phyloP scores from a whole-genome alignment of 306 rosid genomes.

The Dryas octopetala region DNA sequence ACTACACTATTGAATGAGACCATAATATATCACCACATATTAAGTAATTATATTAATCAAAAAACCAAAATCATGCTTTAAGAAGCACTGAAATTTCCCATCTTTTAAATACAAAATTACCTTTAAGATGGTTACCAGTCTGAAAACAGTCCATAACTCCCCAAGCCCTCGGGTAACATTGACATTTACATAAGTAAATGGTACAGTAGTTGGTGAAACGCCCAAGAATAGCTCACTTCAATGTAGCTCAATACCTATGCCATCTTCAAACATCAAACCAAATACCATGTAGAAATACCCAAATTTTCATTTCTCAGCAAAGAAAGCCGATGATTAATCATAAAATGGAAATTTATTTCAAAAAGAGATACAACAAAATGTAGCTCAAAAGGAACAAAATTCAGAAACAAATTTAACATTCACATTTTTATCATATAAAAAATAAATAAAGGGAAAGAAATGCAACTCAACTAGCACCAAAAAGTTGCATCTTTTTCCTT shows the following conservation, averaged over 20 bases:
- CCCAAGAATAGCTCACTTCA: slow-evolving; percentile 36
- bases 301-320: not conserved
- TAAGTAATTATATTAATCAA: not conserved
- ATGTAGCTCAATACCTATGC: slow-evolving; percentile 25
- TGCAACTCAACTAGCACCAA: not conserved
- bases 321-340: not conserved
- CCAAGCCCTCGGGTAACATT: slow-evolving; percentile 76
- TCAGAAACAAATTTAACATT: not conserved
- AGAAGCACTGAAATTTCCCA: no score
- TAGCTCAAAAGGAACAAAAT: not conserved
- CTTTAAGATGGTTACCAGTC: slow-evolving; percentile 46
- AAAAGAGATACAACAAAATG: no score
- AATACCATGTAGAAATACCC: not conserved
- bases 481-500: not conserved
- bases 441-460: not conserved
- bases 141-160: slow-evolving; percentile 67
- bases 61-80: not conserved
- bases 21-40: not conserved
- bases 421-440: not conserved
- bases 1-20: not conserved
- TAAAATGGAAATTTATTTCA: not conserved
- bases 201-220: slow-evolving; percentile 27
- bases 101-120: slow-evolving; percentile 25
- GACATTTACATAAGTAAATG: slow-evolving; percentile 46
- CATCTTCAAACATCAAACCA: slow-evolving; percentile 33